Base-by-base conservation (phyloP, 2,329 filamentous ascomycete genomes). In the Karstenula rhodostoma region DNA sequence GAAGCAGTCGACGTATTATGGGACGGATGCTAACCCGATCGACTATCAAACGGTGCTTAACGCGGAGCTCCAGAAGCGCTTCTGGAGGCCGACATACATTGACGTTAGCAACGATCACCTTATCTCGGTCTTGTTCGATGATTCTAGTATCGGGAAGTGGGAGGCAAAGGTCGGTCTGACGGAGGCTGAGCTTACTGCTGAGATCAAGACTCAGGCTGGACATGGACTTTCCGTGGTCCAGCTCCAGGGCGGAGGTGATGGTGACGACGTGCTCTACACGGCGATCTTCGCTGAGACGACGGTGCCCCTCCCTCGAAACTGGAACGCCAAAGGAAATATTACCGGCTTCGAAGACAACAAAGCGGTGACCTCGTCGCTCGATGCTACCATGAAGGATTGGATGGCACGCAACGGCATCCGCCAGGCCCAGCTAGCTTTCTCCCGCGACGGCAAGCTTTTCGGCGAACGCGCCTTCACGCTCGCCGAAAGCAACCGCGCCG, bases 71-170 rank as follows among this genome's bases (percentile, higher is more conserved):
- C 63, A 61, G n/a, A 69, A 69, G 42, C 62, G 60, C 40, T 68
- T 58, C 47, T 72, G 68, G 68, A 63, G 69, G 46, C 68, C 68
- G 1, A 60, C 59, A 5, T 68, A 52, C 23, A 42, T 71, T n/a
- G 64, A 69, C 13, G 53, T 57, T 19, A 50, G 64, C 3, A 61
- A 65, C 19, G 68, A 69, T 43, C 40, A 58, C 15, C 19, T 66
- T 32, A 35, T 67, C 35, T 59, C 68, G 5, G 47, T 65, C 4
- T 56, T 72, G 3, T 72, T 68, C 48, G 62, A 66, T 10, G 68
- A 71, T 27, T 67, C 67, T 5, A 67, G 47, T 42, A 65, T 71
- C 47, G 69, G 69, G 22, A 60, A 60, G 8, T 72, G 69, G 69
- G 56, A 35, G 12, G 52, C 60, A 12, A 19, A 56, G 7, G 63